phyloP scores from a whole-genome alignment of 192 early-diverging fungal genomes.

The Phycomyces nitens region DNA sequence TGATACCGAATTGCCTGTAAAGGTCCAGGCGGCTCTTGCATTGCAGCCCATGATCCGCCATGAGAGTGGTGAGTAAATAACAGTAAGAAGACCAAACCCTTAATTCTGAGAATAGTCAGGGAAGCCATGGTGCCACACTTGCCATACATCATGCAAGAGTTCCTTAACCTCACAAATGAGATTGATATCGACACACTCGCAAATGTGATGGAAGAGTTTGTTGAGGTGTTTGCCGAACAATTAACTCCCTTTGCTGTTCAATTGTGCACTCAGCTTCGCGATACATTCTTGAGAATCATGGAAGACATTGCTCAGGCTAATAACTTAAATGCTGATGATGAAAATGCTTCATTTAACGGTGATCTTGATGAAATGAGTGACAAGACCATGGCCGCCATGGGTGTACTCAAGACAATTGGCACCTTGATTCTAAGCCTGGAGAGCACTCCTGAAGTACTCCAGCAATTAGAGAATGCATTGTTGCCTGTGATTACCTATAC shows the following conservation, averaged over 20 bases:
- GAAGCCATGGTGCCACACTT: slow-evolving; percentile 74
- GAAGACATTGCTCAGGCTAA: slow-evolving; percentile 53
- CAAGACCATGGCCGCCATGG: slow-evolving; percentile 85
- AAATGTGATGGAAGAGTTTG: slow-evolving; percentile 84
- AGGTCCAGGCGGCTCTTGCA: slow-evolving; percentile 82
- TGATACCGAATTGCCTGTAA: slow-evolving; percentile 84
- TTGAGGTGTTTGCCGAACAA: slow-evolving; percentile 87
- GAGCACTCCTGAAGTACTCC: slow-evolving; percentile 74
- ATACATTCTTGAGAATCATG: slow-evolving; percentile 86
- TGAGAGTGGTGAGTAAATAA: slow-evolving; percentile 42
- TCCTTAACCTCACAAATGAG: slow-evolving; percentile 85
- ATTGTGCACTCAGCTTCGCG: slow-evolving; percentile 78
- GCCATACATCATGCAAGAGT: slow-evolving; percentile 78
- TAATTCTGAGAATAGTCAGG: slow-evolving; percentile 37
- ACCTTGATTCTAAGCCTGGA: slow-evolving; percentile 86
- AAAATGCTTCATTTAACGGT: slow-evolving; percentile 41
- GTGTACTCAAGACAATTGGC: slow-evolving; percentile 84
- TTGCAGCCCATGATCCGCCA: slow-evolving; percentile 74
- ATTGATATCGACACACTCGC: slow-evolving; percentile 90
- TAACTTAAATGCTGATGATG: slow-evolving; percentile 31
- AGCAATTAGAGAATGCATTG: slow-evolving; percentile 72
- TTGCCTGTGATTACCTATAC: slow-evolving; percentile 76
- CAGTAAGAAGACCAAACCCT: neutral
- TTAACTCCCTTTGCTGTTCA: slow-evolving; percentile 90
- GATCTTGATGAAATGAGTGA: slow-evolving; percentile 65